A percentile compares a stretch with the other conserved stretches of the same genome.
Conservation (phyloP, 2,329 filamentous ascomycete species). For the Scedosporium aurantiacum region DNA sequence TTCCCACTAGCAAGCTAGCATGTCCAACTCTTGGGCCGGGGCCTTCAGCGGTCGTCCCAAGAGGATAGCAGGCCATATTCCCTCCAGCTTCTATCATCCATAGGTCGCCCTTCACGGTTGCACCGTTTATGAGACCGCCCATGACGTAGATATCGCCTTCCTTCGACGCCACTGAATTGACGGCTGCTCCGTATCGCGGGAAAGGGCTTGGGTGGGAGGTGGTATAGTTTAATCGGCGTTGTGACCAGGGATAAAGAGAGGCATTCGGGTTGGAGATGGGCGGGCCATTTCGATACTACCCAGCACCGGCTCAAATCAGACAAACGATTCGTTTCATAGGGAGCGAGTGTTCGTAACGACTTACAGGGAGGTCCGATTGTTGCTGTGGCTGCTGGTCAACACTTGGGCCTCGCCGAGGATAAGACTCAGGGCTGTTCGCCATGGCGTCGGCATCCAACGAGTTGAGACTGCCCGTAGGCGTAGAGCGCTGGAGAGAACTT, state of each 20-base stretch:
- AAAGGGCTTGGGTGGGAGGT: conserved; percentile 77
- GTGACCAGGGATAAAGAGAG: conserved; percentile 92
- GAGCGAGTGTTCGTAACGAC: conserved; percentile 13
- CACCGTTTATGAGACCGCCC: conserved; percentile 90
- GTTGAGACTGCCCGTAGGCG: conserved; percentile 67
- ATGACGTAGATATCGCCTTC: conserved; percentile 97
- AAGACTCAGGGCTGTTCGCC: conserved; percentile 53
- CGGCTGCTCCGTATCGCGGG: conserved; percentile 90
- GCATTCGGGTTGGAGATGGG: conserved; percentile 49
- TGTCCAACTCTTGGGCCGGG: conserved; percentile 93
- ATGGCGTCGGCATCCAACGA: conserved; percentile 52
- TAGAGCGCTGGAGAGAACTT: conserved; percentile 44
- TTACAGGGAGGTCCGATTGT: conserved; percentile 30
- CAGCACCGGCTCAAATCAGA: conserved; percentile 9
- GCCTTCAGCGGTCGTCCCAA: conserved; percentile 84
- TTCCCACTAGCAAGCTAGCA: conserved; percentile 85
- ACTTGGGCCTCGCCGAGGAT: conserved; percentile 41
- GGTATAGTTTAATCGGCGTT: conserved; percentile 76
- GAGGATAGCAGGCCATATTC: conserved; percentile 80
- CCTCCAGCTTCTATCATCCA: conserved; percentile 95
- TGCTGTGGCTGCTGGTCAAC: conserved; percentile 32
- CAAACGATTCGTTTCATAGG: conserved; percentile 2
- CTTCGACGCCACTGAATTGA: conserved; percentile 86
- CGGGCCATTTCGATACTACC: conserved; percentile 45
- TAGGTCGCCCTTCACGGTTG: conserved; percentile 89